phyloP scores from a whole-genome alignment of 2,329 filamentous ascomycete genomes.

The Colletotrichum sp. region DNA sequence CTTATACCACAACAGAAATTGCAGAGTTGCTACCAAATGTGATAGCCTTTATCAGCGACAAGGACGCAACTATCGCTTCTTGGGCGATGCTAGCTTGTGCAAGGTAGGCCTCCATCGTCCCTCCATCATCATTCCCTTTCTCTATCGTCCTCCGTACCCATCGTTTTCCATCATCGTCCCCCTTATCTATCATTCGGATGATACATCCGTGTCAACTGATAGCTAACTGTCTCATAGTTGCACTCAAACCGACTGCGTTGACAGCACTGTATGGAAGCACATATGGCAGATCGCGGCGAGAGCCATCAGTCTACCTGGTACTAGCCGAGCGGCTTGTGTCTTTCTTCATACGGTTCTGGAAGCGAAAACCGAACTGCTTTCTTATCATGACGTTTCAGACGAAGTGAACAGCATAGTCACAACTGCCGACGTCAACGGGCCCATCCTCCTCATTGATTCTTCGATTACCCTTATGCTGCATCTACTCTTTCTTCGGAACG shows the following conservation, averaged over 20 bases:
- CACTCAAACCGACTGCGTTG: slow-evolving; percentile 25
- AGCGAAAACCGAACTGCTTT: slow-evolving; percentile 64
- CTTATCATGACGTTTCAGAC: slow-evolving; percentile 70
- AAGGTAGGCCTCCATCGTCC: slow-evolving; percentile 58
- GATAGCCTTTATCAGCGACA: slow-evolving; percentile 67
- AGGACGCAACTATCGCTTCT: slow-evolving; percentile 68
- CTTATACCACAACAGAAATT: slow-evolving; percentile 56
- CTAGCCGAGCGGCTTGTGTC: slow-evolving; percentile 79
- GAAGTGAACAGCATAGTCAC: slow-evolving; percentile 75
- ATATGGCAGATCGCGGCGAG: slow-evolving; percentile 78
- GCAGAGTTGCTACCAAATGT: slow-evolving; percentile 63
- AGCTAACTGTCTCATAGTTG: slow-evolving; percentile 35
- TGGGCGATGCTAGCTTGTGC: slow-evolving; percentile 88
- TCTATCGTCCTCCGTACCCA: not conserved
- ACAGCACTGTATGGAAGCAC: slow-evolving; percentile 64
- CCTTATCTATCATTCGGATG: not conserved
- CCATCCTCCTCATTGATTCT: slow-evolving; percentile 79
- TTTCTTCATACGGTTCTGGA: slow-evolving; percentile 73
- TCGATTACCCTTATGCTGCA: slow-evolving; percentile 75
- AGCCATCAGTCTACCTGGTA: slow-evolving; percentile 71
- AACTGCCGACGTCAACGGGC: slow-evolving; percentile 82
- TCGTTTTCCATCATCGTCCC: not conserved
- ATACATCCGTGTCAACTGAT: not conserved
- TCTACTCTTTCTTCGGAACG: slow-evolving; percentile 69
- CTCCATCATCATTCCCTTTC: not conserved